These are phyloP conservation scores for Haplosporangium gracile DNA, from an alignment of 192 early-diverging fungal species.

Conservation along the genomic window DNA sequence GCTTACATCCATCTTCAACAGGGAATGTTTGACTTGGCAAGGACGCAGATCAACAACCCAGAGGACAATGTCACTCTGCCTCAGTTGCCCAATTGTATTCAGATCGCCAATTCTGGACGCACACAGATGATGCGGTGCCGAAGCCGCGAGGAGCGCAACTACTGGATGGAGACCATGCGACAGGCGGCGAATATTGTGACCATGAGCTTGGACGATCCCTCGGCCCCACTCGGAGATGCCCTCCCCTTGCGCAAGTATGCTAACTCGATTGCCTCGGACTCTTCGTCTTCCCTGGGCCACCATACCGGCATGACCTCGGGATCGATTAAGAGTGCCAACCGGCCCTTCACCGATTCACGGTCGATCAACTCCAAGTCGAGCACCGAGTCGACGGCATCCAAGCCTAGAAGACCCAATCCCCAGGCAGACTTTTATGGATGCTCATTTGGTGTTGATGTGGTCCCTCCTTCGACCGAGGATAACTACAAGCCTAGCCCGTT, in stretches of 20 bases:
- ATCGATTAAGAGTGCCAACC: conserved; percentile 11
- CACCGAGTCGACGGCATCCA: conserved; percentile 11
- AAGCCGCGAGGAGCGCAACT: conserved; percentile 50
- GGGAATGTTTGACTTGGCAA: conserved; percentile 53
- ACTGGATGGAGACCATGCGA: conserved; percentile 55
- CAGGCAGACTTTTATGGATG: conserved; percentile 54
- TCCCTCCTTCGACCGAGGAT: conserved; percentile 23
- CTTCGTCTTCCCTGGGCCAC: conserved; percentile 23
- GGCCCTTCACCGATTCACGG: conserved; percentile 24
- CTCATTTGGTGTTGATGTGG: conserved; percentile 30
- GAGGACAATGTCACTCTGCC: conserved; percentile 47
- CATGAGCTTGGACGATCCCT: conserved; percentile 6
- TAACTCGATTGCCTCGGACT: conserved; percentile 36
- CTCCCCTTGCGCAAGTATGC: conserved; percentile 32
- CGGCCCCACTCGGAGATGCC: neutral
- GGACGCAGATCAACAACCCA: conserved; percentile 46
- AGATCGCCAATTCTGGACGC: conserved; percentile 43
- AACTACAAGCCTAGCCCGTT: conserved; percentile 37
- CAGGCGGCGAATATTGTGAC: conserved; percentile 30
- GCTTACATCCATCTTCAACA: conserved; percentile 1
- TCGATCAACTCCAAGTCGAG: conserved; percentile 49
- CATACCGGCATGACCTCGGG: conserved; percentile 18
- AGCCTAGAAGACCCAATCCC: conserved; percentile 35
- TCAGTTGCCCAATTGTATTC: conserved; percentile 49
- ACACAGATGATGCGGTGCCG: conserved; percentile 56